Conservation (phyloP, 2,329 filamentous ascomycete species). For the Remersonia thermophila region DNA sequence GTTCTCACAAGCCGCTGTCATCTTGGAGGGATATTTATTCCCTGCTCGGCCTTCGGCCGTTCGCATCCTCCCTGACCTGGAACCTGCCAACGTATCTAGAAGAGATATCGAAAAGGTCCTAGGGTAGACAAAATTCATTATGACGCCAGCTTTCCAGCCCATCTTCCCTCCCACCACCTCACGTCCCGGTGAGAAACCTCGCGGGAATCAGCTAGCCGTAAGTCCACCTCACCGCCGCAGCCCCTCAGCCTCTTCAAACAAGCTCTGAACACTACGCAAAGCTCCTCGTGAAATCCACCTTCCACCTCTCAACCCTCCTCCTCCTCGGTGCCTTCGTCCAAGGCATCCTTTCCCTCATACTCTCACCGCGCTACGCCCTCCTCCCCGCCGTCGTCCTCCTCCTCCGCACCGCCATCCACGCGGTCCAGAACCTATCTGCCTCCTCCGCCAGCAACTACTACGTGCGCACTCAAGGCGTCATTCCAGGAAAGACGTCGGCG, state of each 20-base stretch:
- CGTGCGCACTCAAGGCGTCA: slow-evolving; percentile 15
- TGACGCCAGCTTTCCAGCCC: background rate
- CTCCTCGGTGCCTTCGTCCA: slow-evolving; percentile 26
- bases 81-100: too few species aligned
- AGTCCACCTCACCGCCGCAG: too few species aligned
- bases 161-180: slow-evolving; percentile 1
- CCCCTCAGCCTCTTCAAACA: background rate
- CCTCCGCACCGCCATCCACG: slow-evolving; percentile 22
- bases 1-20: too few species aligned
- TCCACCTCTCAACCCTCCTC: slow-evolving; percentile 23
- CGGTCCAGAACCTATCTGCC: slow-evolving; percentile 16
- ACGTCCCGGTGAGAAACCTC: background rate
- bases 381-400: slow-evolving; percentile 22
- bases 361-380: slow-evolving; percentile 25
- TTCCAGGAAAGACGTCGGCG: slow-evolving; percentile 25
- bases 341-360: slow-evolving; percentile 20
- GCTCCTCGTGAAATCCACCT: slow-evolving; percentile 22
- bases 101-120: too few species aligned
- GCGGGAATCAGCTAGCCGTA: background rate
- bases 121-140: too few species aligned
- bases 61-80: too few species aligned
- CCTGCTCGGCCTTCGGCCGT: too few species aligned
- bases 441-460: slow-evolving; percentile 8
- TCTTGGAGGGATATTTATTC: too few species aligned
- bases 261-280: too few species aligned